A percentile compares a stretch with the other conserved stretches of the same genome.
Evolutionary conservation across 106 monocot species (phyloP).

Genomic region (Phalaenopsis aphrodite): DNA sequence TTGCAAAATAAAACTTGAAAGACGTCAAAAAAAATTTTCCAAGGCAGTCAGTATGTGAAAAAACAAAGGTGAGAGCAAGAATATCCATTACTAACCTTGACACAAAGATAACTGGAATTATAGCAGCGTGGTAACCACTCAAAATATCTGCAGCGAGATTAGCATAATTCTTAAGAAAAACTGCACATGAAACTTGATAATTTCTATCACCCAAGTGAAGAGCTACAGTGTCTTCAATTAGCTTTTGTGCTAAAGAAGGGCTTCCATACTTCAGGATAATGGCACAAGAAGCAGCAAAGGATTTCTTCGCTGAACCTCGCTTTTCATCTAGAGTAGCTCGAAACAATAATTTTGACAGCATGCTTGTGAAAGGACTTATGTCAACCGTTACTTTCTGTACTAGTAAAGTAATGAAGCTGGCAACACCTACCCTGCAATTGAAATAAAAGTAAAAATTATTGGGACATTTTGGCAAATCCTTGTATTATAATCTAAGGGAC

Average conservation of each 20-base stretch:
- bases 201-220: constrained; percentile 82
- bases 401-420: constrained; percentile 75
- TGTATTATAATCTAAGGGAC: not conserved
- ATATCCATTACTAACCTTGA: constrained; percentile 50
- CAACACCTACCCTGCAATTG: constrained; percentile 81
- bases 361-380: constrained; percentile 54
- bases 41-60: not conserved
- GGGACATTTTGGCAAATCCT: not conserved
- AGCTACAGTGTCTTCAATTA: constrained; percentile 72
- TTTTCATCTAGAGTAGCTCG: constrained; percentile 76
- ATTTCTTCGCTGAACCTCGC: constrained; percentile 64
- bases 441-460: not conserved
- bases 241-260: constrained; percentile 53
- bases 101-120: constrained; percentile 72
- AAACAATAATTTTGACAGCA: constrained; percentile 59
- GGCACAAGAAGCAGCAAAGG: constrained; percentile 87
- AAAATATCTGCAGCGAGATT: constrained; percentile 68
- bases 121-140: constrained; percentile 54
- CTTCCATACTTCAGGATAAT: constrained; percentile 57
- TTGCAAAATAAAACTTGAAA: not conserved
- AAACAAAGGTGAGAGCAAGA: not conserved
- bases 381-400: constrained; percentile 70
- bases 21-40: not conserved
- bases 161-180: constrained; percentile 67
- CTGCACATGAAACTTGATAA: constrained; percentile 73